Percentiles rank a stretch among this genome's conserved stretches.
Conservation (phyloP, 1,284 basidiomycete species). For the Heterobasidion irregulare region DNA sequence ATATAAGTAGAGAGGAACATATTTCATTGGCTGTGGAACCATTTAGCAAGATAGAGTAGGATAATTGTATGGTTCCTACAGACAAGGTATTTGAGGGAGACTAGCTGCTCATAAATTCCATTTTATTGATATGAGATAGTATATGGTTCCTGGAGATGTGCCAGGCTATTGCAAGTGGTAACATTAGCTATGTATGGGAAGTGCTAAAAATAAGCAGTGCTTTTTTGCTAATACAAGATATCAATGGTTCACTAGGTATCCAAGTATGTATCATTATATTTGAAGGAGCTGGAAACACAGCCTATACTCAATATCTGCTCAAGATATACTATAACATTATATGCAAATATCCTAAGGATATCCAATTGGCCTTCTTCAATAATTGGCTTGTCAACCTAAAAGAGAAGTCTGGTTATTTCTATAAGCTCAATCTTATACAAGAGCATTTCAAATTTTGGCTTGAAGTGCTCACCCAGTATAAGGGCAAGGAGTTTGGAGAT, state of each 20-base stretch:
- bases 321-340: background rate
- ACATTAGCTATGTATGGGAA: constrained; percentile 14
- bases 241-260: too few species aligned
- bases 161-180: constrained; percentile 11
- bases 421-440: constrained; percentile 14
- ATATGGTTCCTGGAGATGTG: constrained; percentile 11
- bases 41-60: too few species aligned
- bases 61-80: too few species aligned
- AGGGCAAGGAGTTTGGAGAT: too few species aligned
- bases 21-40: too few species aligned
- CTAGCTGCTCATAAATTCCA: constrained; percentile 9
- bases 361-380: constrained; percentile 7
- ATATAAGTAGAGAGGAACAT: too few species aligned
- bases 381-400: constrained; percentile 16
- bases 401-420: constrained; percentile 11
- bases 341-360: background rate
- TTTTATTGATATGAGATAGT: constrained; percentile 9
- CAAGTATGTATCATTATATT: background rate
- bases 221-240: too few species aligned
- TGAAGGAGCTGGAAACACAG: background rate
- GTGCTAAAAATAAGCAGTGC: constrained; percentile 15
- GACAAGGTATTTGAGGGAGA: constrained; percentile 8
- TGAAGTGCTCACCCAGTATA: background rate
- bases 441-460: constrained; percentile 16
- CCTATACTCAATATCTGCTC: background rate